phyloP scores from a whole-genome alignment of 768 basidiomycete species.

The Lentinula sp. region DNA sequence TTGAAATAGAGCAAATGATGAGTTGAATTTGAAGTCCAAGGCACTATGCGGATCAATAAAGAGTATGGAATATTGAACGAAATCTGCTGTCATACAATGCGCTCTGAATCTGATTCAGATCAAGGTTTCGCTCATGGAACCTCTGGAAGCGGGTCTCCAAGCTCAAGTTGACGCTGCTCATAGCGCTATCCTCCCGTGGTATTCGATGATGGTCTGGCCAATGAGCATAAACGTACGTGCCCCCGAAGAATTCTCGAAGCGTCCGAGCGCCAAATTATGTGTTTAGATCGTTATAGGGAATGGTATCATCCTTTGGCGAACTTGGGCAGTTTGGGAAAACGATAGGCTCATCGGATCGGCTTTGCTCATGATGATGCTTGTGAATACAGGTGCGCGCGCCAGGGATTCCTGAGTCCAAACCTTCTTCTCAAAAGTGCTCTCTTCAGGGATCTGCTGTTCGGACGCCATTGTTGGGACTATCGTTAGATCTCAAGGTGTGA shows the following conservation, averaged over 20 bases:
- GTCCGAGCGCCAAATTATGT: too few species aligned
- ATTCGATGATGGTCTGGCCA: neutral
- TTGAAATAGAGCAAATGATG: too few species aligned
- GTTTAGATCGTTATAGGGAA: neutral
- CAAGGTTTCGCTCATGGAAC: conserved; percentile 3
- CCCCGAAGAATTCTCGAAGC: neutral
- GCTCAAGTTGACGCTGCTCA: conserved; percentile 1
- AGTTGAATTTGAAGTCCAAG: too few species aligned
- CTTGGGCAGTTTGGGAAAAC: neutral
- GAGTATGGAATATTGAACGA: too few species aligned
- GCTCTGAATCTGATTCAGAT: neutral
- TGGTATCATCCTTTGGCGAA: neutral
- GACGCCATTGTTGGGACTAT: neutral
- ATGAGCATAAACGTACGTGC: neutral
- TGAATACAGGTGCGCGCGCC: neutral
- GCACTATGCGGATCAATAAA: too few species aligned
- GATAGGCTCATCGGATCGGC: neutral
- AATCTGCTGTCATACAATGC: too few species aligned
- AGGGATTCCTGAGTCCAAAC: too few species aligned
- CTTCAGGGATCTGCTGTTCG: neutral
- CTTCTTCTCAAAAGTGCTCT: neutral
- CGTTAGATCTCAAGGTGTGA: neutral
- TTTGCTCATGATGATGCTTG: neutral
- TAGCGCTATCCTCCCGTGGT: neutral
- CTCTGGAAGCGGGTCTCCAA: neutral